These are phyloP conservation scores for Neurospora discreta DNA, from an alignment of 495 filamentous ascomycete species.

Conservation along the genomic window DNA sequence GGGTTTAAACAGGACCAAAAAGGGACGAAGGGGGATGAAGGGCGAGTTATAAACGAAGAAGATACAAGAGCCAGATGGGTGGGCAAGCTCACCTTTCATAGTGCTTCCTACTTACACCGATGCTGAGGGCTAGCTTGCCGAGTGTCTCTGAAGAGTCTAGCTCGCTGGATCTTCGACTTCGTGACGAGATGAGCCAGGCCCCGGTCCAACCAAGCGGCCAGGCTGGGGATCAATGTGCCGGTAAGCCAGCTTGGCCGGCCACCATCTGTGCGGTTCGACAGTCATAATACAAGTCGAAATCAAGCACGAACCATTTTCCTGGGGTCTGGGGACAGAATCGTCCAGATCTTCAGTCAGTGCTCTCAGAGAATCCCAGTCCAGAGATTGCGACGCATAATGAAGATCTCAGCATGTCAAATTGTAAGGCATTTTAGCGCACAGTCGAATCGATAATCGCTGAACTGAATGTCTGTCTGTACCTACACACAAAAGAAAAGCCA, in stretches of 20 bases:
- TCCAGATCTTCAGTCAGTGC: not conserved
- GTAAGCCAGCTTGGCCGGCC: not conserved
- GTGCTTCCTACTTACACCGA: not conserved
- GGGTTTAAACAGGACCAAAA: slow-evolving; percentile 17
- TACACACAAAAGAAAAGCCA: not conserved
- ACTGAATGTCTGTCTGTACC: not conserved
- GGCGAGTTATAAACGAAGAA: slow-evolving; percentile 4
- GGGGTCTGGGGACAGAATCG: not conserved
- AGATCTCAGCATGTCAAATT: not conserved
- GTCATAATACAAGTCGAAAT: not conserved
- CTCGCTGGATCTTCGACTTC: not conserved
- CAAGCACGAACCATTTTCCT: not conserved
- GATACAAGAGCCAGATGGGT: slow-evolving; percentile 1
- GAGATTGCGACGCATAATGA: not conserved
- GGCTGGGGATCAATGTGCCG: not conserved
- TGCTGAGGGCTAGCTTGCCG: not conserved
- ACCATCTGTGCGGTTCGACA: not conserved
- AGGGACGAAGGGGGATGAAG: too few relatives aligned
- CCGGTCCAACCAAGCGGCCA: not conserved
- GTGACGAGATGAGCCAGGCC: not conserved
- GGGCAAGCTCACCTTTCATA: slow-evolving; percentile 13
- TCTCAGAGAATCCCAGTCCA: not conserved
- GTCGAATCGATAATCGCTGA: not conserved
- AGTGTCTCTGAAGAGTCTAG: not conserved
- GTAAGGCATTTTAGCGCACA: not conserved